Evolutionary conservation across 2,329 filamentous ascomycete genomes (phyloP).

Genomic region (Stachybotrys elegans): DNA sequence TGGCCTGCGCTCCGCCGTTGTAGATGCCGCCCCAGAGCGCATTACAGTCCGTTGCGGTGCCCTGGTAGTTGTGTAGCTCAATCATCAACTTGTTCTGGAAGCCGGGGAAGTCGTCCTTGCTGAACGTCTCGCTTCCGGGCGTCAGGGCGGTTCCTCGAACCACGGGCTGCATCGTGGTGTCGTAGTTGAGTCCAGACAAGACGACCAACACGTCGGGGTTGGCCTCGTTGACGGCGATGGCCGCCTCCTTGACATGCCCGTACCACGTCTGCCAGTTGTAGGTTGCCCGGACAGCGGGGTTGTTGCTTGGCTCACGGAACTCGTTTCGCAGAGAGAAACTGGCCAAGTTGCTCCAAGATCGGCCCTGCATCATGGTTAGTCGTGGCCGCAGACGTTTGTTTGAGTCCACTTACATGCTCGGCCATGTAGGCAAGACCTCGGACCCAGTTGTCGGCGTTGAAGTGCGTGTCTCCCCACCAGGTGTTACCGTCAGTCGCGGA

Average conservation of each 20-base stretch:
- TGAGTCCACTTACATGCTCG: slow-evolving; percentile 37
- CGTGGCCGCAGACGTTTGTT: background rate
- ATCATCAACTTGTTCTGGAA: slow-evolving; percentile 52
- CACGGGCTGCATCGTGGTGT: slow-evolving; percentile 49
- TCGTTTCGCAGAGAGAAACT: slow-evolving; percentile 52
- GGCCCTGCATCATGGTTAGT: slow-evolving; percentile 24
- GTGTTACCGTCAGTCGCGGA: slow-evolving; percentile 48
- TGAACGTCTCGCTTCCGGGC: slow-evolving; percentile 40
- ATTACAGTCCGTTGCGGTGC: slow-evolving; percentile 40
- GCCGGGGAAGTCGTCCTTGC: slow-evolving; percentile 38
- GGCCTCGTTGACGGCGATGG: slow-evolving; percentile 42
- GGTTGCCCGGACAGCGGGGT: slow-evolving; percentile 21
- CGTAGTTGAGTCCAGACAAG: slow-evolving; percentile 53
- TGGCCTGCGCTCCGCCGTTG: slow-evolving; percentile 48
- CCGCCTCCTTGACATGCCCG: slow-evolving; percentile 40
- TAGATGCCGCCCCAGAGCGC: slow-evolving; percentile 40
- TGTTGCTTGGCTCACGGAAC: slow-evolving; percentile 38
- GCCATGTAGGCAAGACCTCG: slow-evolving; percentile 58
- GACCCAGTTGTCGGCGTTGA: slow-evolving; percentile 53
- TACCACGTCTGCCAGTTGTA: slow-evolving; percentile 58
- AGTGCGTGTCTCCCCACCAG: slow-evolving; percentile 59
- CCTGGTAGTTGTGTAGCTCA: slow-evolving; percentile 58
- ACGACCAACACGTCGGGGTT: slow-evolving; percentile 52
- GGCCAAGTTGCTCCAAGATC: slow-evolving; percentile 40
- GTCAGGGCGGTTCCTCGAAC: slow-evolving; percentile 41